Evolutionary conservation across 257 asterid species (phyloP), one percentile per base, ranked within the genome.

Genomic region (Scutellaria minor): DNA sequence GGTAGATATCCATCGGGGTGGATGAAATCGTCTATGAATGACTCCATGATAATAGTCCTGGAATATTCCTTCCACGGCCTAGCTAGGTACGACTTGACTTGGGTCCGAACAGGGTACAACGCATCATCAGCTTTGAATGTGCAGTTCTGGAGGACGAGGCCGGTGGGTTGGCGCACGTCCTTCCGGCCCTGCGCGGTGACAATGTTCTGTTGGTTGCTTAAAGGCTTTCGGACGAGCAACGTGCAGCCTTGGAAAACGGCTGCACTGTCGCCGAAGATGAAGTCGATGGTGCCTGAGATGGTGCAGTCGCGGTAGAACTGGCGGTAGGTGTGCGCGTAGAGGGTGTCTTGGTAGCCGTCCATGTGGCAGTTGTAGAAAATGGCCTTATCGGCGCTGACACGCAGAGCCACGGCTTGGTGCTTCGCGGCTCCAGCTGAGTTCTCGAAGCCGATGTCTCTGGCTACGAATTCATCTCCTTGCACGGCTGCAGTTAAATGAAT

Each of bases 241-340:
- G 97, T 93, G 85, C 98, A 93, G 74, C 85, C 86, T 40, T 93
- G 98, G 78, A 90, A 84, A 1, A 93, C 81, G 3, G 96, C 87
- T 0, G 96, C 96, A n/a, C 86, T 81, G 67, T 93, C 95, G 0
- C 98, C 97, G 5, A 93, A 93, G 5, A 93, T 62, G 82, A 87
- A 93, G 78, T 93, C 98, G 31, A 93, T 82, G 53, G 98, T 93
- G 75, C 98, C 98, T 0, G 97, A 85, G 83, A 93, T 85, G 5
- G 40, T 35, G 61, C 98, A 93, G 60, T 90, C 79, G 1, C 94
- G 66, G 64, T 90, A 93, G 84, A 77, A 93, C 13, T 93, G 98
- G 35, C 98, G 90, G 60, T 93, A 89, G 14, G 91, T 81, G 64
- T 93, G 96, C 5, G 82, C 77, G 44, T 88, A 93, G 53, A 93